Conservation (phyloP, 768 basidiomycete species). For the Wakefieldia striispora region DNA sequence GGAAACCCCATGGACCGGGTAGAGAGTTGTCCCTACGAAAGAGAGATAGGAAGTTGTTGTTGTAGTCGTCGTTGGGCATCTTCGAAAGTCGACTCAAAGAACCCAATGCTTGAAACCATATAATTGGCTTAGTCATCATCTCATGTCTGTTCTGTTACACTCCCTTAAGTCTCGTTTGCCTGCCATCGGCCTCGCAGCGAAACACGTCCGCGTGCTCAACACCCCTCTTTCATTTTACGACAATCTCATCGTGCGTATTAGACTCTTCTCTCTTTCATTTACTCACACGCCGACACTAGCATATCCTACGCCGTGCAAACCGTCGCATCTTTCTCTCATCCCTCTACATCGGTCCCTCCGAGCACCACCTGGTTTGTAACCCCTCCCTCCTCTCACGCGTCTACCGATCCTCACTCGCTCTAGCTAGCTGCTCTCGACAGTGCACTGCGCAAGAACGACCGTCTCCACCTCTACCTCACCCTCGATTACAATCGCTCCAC, state of each 20-base stretch:
- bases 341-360: conserved; percentile 81
- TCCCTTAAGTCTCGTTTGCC: conserved; percentile 44
- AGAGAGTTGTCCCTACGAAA: conserved; percentile 39
- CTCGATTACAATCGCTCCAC: conserved; percentile 82
- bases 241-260: conserved; percentile 47
- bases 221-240: conserved; percentile 60
- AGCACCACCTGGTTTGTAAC: conserved; percentile 69
- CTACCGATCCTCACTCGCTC: background rate
- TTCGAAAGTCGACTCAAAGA: background rate
- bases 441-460: conserved; percentile 56
- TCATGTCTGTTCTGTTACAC: conserved; percentile 12
- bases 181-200: conserved; percentile 42
- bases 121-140: conserved; percentile 23
- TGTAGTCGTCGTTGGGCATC: conserved; percentile 18
- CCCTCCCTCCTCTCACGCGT: background rate
- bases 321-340: conserved; percentile 86
- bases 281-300: conserved; percentile 38
- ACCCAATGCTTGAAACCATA: background rate
- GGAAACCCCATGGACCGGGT: conserved; percentile 68
- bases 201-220: conserved; percentile 52
- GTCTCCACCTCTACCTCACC: conserved; percentile 66
- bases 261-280: background rate
- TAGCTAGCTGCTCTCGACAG: conserved; percentile 69
- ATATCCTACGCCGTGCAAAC: conserved; percentile 75
- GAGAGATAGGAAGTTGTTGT: conserved; percentile 37